Evolutionary conservation across 345 rosid genomes (phyloP).

Genomic region (Populus davidiana): DNA sequence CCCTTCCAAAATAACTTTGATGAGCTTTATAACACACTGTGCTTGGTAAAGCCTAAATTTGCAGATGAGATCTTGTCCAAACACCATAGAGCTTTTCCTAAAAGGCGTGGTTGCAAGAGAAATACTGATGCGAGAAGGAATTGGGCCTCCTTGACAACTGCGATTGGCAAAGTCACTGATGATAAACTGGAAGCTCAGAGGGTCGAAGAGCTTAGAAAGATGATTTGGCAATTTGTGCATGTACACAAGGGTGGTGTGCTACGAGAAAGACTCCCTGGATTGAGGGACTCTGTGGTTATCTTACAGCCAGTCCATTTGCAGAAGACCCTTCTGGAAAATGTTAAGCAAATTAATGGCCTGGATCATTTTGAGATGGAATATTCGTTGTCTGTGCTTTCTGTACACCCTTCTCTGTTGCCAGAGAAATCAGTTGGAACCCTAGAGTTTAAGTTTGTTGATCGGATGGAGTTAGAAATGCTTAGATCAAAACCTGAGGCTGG

Average conservation of each 20-base stretch:
- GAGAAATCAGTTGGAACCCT: conserved; percentile 2
- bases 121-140: conserved; percentile 23
- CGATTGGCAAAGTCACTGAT: conserved; percentile 27
- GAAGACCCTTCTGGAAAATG: conserved; percentile 34
- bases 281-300: conserved; percentile 53
- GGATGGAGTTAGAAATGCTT: conserved; percentile 22
- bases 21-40: conserved; percentile 60
- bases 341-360: conserved; percentile 3
- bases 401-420: conserved; percentile 59
- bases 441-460: background rate
- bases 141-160: conserved; percentile 33
- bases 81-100: background rate
- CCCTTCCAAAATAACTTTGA: conserved; percentile 77
- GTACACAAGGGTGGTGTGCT: conserved; percentile 60
- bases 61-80: background rate
- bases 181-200: conserved; percentile 11
- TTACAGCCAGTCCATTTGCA: conserved; percentile 49
- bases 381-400: conserved; percentile 44
- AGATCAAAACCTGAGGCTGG: conserved; percentile 46
- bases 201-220: conserved; percentile 26
- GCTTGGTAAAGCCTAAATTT: conserved; percentile 52
- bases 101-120: background rate
- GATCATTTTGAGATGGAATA: conserved; percentile 25
- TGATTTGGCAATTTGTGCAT: conserved; percentile 67
- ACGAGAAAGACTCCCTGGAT: conserved; percentile 61